A percentile compares a stretch with the other conserved stretches of the same genome.
Conservation (phyloP, 129 eudicot species). For the Tagetes patula region DNA sequence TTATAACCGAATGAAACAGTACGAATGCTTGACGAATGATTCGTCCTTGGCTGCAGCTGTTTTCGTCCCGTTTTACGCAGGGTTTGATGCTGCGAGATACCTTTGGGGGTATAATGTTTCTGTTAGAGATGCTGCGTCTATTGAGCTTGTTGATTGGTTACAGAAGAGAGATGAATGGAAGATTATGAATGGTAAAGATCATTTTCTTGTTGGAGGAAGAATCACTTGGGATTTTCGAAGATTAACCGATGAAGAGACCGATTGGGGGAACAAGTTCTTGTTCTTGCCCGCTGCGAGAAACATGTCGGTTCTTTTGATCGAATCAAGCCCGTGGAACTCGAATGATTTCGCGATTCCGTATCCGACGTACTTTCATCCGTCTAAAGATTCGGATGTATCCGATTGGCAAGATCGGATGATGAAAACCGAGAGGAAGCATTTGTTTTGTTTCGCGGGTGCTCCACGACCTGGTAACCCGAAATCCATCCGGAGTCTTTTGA, state of each 20-base stretch:
- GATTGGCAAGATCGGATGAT: conserved; percentile 84
- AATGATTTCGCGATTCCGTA: conserved; percentile 86
- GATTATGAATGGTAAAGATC: conserved; percentile 79
- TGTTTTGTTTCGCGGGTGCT: conserved; percentile 92
- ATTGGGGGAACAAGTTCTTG: conserved; percentile 92
- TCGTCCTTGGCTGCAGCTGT: conserved; percentile 85
- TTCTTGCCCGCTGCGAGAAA: conserved; percentile 79
- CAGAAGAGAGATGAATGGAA: conserved; percentile 70
- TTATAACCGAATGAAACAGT: conserved; percentile 78
- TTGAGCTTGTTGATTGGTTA: conserved; percentile 78
- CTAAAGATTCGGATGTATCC: conserved; percentile 62
- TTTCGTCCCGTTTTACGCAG: conserved; percentile 88
- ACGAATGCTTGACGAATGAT: conserved; percentile 75
- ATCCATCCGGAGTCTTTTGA: conserved; percentile 74
- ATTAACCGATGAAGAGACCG: conserved; percentile 50
- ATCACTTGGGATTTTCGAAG: conserved; percentile 90
- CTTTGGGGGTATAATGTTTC: conserved; percentile 84
- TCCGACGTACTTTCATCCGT: conserved; percentile 93
- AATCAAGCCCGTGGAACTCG: conserved; percentile 84
- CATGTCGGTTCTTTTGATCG: conserved; percentile 89
- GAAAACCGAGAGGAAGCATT: conserved; percentile 54
- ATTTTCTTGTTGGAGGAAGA: conserved; percentile 91
- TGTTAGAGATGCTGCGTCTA: conserved; percentile 65
- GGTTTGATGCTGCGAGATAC: conserved; percentile 80
- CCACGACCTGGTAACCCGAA: conserved; percentile 68